Evolutionary conservation across 2,329 filamentous ascomycete species (phyloP).

Genomic region (Cladosporium phlei): DNA sequence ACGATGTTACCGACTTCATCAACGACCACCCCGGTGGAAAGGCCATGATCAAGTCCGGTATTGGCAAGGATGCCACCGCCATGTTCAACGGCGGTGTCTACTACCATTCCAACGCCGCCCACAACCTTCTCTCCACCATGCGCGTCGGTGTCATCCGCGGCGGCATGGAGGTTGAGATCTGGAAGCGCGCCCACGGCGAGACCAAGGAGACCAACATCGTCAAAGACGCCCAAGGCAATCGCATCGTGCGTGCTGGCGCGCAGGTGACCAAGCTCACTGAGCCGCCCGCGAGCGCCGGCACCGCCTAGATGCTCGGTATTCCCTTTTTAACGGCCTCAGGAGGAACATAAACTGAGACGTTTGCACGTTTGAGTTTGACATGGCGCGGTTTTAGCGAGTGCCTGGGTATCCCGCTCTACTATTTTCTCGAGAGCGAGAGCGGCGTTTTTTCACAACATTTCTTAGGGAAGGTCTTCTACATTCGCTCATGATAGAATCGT

Average conservation of each 20-base stretch:
- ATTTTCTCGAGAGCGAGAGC: not conserved
- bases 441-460: not conserved
- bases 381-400: conserved; percentile 13
- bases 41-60: conserved; percentile 74
- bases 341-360: conserved; percentile 1
- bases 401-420: not conserved
- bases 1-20: conserved; percentile 80
- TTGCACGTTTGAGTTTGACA: conserved; percentile 3
- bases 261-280: conserved; percentile 80
- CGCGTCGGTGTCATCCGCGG: conserved; percentile 80
- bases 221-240: conserved; percentile 74
- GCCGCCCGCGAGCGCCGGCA: conserved; percentile 76
- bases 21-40: conserved; percentile 87
- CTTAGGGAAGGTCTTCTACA: not conserved
- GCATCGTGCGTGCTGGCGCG: conserved; percentile 77
- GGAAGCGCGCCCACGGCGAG: conserved; percentile 80
- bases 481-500: conserved; percentile 6
- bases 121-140: conserved; percentile 86
- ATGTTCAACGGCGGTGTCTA: conserved; percentile 93
- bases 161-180: conserved; percentile 86
- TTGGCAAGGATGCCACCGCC: conserved; percentile 83
- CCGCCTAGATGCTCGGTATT: conserved; percentile 55
- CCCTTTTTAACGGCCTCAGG: too few species aligned
- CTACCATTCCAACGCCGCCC: conserved; percentile 82
- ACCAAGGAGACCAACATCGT: conserved; percentile 77